Evolutionary conservation across 352 stramenopile species (phyloP), one percentile per base, ranked within the genome.

Genomic region (Pythium aristosporum): DNA sequence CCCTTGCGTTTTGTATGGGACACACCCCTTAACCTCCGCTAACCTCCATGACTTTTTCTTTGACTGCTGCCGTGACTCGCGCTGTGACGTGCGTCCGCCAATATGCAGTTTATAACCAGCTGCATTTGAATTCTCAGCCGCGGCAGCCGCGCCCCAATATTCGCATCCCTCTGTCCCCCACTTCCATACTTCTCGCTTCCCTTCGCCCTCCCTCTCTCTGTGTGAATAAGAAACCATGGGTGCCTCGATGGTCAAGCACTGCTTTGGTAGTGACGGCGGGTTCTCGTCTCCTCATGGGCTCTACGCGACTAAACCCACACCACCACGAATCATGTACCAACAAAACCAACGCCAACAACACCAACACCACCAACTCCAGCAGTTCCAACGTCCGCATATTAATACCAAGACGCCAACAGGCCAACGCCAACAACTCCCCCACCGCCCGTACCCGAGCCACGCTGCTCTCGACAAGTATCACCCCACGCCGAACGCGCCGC

Each of bases 241-340:
- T 8, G 73, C 73, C 10, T 69, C 73, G 11, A 59, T 80, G 39
- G 70, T 75, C 47, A 80, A 77, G 64, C 57, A 47, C 20, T 80
- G 73, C 63, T 74, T 80, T 36, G 43, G 37, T 3, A 61, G 50
- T 55, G 66, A 67, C 37, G 42, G 60, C 58, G 23, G n/a, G 12
- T 16, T 25, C 30, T 25, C 23, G 50, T 50, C 44, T 1, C 44
- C 44, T 18, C 44, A 50, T 8, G 44, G 21, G 6, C 39, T 18
- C 39, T 46, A 46, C 21, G 39, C 39, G 39, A 46, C 39, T 7
- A 10, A 46, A 46, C 39, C 39, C 39, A 46, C 23, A 23, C 48
- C 23, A 54, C 34, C 8, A 10, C 34, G 11, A 39, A 10, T 39
- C 34, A 39, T 8, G 3, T 39, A 50, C 12, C 54, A 49, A 41